Percentiles rank a stretch among this genome's conserved stretches.
phyloP scores from a whole-genome alignment of 2,329 filamentous ascomycete species.

The Lachnellula cervina region DNA sequence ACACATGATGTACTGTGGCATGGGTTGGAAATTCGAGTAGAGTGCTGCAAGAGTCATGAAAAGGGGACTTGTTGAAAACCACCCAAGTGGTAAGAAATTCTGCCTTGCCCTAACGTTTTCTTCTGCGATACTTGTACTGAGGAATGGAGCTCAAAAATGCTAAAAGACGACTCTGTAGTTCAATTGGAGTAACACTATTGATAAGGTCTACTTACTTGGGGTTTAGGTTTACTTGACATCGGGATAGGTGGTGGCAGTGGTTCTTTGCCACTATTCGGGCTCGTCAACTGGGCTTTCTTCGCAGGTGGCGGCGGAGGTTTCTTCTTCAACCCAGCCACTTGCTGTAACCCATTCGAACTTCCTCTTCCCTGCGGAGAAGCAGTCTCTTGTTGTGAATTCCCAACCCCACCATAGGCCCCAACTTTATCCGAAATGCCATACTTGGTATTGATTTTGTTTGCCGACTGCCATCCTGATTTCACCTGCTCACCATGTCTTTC shows the following conservation, averaged over 20 bases:
- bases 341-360: background rate
- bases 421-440: slow-evolving; percentile 31
- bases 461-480: slow-evolving; percentile 44
- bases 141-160: background rate
- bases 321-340: slow-evolving; percentile 22
- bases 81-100: too few species aligned
- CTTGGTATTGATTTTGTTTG: slow-evolving; percentile 31
- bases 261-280: slow-evolving; percentile 6
- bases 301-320: slow-evolving; percentile 33
- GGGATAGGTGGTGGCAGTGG: slow-evolving; percentile 25
- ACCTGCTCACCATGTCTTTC: slow-evolving; percentile 57
- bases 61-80: too few species aligned
- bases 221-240: slow-evolving; percentile 31
- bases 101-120: too few species aligned
- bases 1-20: too few species aligned
- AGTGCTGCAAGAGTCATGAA: too few species aligned
- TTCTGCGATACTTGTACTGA: too few species aligned
- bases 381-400: background rate
- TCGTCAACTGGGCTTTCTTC: slow-evolving; percentile 22
- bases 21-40: too few species aligned
- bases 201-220: slow-evolving; percentile 28
- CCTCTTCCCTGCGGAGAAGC: slow-evolving; percentile 10
- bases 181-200: slow-evolving; percentile 9
- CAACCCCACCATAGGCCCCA: slow-evolving; percentile 16
- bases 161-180: background rate